Evolutionary conservation across 2,329 filamentous ascomycete genomes (phyloP).

Genomic region (Xylaria multiplex): DNA sequence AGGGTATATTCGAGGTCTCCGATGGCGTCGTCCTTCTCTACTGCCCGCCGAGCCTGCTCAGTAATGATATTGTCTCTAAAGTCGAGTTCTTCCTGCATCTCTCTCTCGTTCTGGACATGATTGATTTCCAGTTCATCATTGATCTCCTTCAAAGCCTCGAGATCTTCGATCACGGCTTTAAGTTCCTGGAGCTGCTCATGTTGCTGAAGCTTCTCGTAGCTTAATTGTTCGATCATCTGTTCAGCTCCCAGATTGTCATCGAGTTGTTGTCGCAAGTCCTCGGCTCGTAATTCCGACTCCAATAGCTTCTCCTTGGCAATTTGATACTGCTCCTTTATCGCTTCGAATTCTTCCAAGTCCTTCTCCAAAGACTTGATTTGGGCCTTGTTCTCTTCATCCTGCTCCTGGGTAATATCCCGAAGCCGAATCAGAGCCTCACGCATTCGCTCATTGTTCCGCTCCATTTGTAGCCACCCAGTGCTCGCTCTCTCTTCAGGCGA

Average conservation of each 20-base stretch:
- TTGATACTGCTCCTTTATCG: slow-evolving; percentile 75
- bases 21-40: slow-evolving; percentile 80
- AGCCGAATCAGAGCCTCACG: slow-evolving; percentile 85
- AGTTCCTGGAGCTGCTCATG: slow-evolving; percentile 86
- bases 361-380: slow-evolving; percentile 79
- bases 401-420: slow-evolving; percentile 86
- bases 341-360: slow-evolving; percentile 74
- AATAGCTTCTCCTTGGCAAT: slow-evolving; percentile 77
- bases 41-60: slow-evolving; percentile 79
- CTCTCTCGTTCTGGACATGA: slow-evolving; percentile 91
- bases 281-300: slow-evolving; percentile 77
- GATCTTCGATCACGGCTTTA: slow-evolving; percentile 81
- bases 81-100: slow-evolving; percentile 93
- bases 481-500: slow-evolving; percentile 87
- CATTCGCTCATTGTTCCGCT: slow-evolving; percentile 87
- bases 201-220: slow-evolving; percentile 85
- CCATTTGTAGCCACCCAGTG: slow-evolving; percentile 90
- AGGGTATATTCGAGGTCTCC: slow-evolving; percentile 93
- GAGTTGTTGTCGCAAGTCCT: slow-evolving; percentile 89
- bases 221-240: slow-evolving; percentile 92
- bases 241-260: slow-evolving; percentile 89
- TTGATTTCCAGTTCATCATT: slow-evolving; percentile 95
- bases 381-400: slow-evolving; percentile 80
- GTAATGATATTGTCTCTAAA: slow-evolving; percentile 84
- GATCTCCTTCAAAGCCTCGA: slow-evolving; percentile 89